Evolutionary conservation across 1,284 basidiomycete species (phyloP), one percentile per base, ranked within the genome.

Genomic region (Caloboletus firmus): DNA sequence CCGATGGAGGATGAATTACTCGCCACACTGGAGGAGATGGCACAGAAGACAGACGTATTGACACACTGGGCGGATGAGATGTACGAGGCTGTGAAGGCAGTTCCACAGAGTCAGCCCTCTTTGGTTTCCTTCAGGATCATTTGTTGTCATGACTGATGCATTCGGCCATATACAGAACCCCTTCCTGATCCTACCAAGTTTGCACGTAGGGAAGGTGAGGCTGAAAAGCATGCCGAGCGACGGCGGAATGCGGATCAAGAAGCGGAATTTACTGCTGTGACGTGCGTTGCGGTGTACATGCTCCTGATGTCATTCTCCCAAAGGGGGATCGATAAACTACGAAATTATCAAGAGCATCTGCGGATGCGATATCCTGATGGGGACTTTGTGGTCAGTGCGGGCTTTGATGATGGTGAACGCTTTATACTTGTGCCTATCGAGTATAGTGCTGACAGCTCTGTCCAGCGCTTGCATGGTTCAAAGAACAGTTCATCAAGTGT

Each of bases 21-120:
- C 11, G 82, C 77, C 3, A 71, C 74, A 20, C 76, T 98, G 37
- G 95, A 98, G 68, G 91, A 96, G 59, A 73, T 95, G 0, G 95
- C 94, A 11, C 93, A 97, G 77, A 98, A 98, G 80, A 95, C 95
- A 24, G 90, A 92, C 59, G 93, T 96, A 35, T 75, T 98, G 51
- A 90, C 90, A 49, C 89, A 92, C 59, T 95, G 95, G 82, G 96
- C 92, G 34, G 95, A 98, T 72, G 85, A 89, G 69, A 92, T 95
- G 82, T 89, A 96, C 58, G 85, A 91, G 51, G 85, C 84, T 71
- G 84, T 91, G 44, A 91, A 84, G 72, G 84, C 83, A 22, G 76
- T 89, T 40, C 87, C 87, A 24, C 84, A 89, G 70, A 91, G 88
- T 91, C 60, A 48, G 88, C 77, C 52, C 41, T 35, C 44, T 43